These are phyloP conservation scores for Hypoxylon subgilvum DNA, from an alignment of 495 filamentous ascomycete species.

Conservation along the genomic window DNA sequence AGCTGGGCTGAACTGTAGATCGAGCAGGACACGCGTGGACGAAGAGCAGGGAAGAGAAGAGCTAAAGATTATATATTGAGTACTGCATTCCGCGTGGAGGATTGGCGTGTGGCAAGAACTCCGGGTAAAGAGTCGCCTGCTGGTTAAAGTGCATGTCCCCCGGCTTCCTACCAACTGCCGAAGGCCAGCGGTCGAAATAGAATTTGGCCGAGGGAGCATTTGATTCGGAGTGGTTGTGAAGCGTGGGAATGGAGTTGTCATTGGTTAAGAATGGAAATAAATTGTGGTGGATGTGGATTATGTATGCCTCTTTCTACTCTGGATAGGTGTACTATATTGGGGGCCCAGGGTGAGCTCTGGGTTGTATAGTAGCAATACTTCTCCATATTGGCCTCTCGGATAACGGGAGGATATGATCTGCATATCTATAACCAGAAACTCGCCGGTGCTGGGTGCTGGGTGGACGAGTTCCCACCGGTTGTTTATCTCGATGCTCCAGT, in stretches of 20 bases:
- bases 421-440: neutral
- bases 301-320: neutral
- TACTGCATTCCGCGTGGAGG: constrained; percentile 12
- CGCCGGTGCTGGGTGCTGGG: neutral
- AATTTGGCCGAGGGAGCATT: constrained; percentile 33
- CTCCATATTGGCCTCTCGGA: constrained; percentile 8
- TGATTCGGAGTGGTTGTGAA: constrained; percentile 10
- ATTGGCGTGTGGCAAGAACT: constrained; percentile 17
- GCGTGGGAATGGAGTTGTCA: neutral
- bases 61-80: constrained; percentile 22
- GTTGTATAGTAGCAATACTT: neutral
- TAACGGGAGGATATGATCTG: constrained; percentile 27
- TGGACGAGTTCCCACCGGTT: too few relatives aligned
- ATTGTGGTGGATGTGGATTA: constrained; percentile 9
- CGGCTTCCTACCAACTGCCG: constrained; percentile 18
- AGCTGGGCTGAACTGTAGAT: constrained; percentile 21
- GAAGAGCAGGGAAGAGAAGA: constrained; percentile 8
- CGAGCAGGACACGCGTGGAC: neutral
- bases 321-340: constrained; percentile 27
- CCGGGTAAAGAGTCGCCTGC: constrained; percentile 28
- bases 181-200: constrained; percentile 18
- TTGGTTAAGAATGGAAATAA: constrained; percentile 14
- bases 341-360: neutral
- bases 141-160: constrained; percentile 24
- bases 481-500: too few relatives aligned